A percentile compares a stretch with the other conserved stretches of the same genome.
Conservation (phyloP, 2,329 filamentous ascomycete species). For the Fusarium floridanum region DNA sequence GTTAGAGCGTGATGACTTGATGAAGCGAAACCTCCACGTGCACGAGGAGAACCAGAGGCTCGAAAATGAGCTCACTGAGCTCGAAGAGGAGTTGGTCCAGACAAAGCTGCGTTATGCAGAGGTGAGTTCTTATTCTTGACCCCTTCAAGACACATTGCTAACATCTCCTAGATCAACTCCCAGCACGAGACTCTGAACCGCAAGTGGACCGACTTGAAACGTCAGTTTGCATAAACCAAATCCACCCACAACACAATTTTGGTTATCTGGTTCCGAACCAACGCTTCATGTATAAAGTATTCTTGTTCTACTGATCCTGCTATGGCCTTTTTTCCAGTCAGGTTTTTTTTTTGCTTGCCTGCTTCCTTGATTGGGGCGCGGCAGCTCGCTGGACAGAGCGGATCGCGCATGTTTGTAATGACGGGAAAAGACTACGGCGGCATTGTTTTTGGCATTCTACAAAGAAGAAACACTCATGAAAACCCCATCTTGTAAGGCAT, state of each 20-base stretch:
- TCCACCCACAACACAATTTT: constrained; percentile 13
- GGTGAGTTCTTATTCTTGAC: constrained; percentile 68
- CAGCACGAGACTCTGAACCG: constrained; percentile 79
- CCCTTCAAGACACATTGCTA: constrained; percentile 14
- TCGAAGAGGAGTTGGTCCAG: constrained; percentile 91
- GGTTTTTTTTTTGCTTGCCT: constrained; percentile 13
- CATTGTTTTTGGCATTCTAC: constrained; percentile 35
- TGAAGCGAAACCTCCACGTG: constrained; percentile 92
- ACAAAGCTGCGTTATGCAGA: constrained; percentile 97
- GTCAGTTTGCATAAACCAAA: constrained; percentile 62
- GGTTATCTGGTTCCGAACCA: constrained; percentile 19
- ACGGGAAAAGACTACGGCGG: constrained; percentile 33
- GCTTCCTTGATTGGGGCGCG: constrained; percentile 14
- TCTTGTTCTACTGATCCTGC: constrained; percentile 30
- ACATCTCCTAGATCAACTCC: constrained; percentile 70
- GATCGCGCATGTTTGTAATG: constrained; percentile 35
- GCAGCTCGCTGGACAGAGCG: constrained; percentile 27
- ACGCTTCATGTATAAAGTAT: constrained; percentile 46
- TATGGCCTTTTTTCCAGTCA: constrained; percentile 9
- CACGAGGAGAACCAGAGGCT: constrained; percentile 91
- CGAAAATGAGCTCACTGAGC: constrained; percentile 90
- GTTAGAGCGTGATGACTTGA: constrained; percentile 89
- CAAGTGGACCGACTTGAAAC: constrained; percentile 81
- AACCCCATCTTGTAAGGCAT: constrained; percentile 14
- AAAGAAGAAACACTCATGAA: constrained; percentile 31